Base-by-base conservation (phyloP, 2,329 filamentous ascomycete genomes). In the Colletotrichum tofieldiae region DNA sequence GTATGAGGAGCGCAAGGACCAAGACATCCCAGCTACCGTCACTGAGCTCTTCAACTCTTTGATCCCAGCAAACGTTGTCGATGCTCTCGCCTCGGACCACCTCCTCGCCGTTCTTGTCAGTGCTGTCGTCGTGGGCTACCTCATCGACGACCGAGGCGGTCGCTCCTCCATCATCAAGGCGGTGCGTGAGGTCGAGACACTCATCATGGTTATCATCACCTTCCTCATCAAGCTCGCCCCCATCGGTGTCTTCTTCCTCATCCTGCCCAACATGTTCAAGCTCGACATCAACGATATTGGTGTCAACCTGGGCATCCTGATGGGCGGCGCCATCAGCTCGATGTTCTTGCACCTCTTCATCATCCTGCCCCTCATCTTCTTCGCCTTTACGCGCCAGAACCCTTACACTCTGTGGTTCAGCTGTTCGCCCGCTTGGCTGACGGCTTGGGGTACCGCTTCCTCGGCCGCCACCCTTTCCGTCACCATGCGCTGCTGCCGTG, bases 391-490 rank as follows among this genome's bases (percentile, higher is more conserved):
- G 1, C 78, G 84, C 61, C 76, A 78, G 71, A 89, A 89, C 74
- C 85, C 86, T 0, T 89, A 86, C 65, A 66, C 80, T 0, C 81
- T 83, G 75, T 88, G 86, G 86, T 23, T 86, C 71, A 84, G 82
- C 71, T 84, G 82, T 71, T 85, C 85, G 3, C 85, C 84, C 0
- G 86, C 86, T 0, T 89, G 87, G 87, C 81, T 88, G 62, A 88
- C 86, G 1, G 87, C 86, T 0, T 89, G 87, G 86, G 86, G 87
- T 49, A 85, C 86, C 14, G 86, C 87, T 1, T 87, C 86, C 1
- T 87, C 85, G 2, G 87, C 87, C 16, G 87, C 86, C 8, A 89
- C 87, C 1, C 79, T 89, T 29, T 83, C 87, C 0, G 83, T 88
- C 18, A 87, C 86, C 2, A 81, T 88, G 59, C 79, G 81, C 18